phyloP scores from a whole-genome alignment of 2,329 filamentous ascomycete species.

The Monosporascus sp. region DNA sequence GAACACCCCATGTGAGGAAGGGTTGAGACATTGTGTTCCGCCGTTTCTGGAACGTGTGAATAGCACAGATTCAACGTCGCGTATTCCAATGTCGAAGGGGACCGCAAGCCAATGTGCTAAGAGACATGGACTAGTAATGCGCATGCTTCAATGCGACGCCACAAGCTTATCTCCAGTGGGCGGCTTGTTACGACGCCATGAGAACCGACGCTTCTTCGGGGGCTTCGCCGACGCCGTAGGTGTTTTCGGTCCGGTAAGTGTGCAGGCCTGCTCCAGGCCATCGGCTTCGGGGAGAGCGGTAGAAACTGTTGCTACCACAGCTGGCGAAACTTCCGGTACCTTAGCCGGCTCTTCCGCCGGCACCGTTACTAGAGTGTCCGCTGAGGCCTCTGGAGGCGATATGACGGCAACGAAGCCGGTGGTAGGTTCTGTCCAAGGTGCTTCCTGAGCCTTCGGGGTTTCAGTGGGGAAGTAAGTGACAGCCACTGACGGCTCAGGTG shows the following conservation, averaged over 20 bases:
- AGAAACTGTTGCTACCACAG: neutral
- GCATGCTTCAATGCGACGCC: neutral
- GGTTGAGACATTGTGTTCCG: too few species aligned
- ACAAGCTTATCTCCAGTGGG: neutral
- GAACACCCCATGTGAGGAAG: too few species aligned
- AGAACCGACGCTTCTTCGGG: neutral
- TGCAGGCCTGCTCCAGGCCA: neutral
- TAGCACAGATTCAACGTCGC: too few species aligned
- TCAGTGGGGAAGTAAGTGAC: neutral
- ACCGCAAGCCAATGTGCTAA: neutral
- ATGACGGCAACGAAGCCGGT: neutral
- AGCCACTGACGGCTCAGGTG: conserved; percentile 5
- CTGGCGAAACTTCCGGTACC: neutral
- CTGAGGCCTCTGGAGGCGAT: neutral
- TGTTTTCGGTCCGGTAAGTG: too few species aligned
- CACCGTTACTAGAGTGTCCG: neutral
- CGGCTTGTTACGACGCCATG: neutral
- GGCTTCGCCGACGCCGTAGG: neutral
- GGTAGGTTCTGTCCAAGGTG: neutral
- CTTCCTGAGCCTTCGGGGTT: neutral
- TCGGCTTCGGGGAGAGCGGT: neutral
- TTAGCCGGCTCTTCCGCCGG: neutral
- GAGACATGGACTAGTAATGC: neutral
- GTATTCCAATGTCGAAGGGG: too few species aligned
- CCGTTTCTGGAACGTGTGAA: too few species aligned